Base-by-base conservation (phyloP, 2,329 filamentous ascomycete species). In the Penicillium frequentans region DNA sequence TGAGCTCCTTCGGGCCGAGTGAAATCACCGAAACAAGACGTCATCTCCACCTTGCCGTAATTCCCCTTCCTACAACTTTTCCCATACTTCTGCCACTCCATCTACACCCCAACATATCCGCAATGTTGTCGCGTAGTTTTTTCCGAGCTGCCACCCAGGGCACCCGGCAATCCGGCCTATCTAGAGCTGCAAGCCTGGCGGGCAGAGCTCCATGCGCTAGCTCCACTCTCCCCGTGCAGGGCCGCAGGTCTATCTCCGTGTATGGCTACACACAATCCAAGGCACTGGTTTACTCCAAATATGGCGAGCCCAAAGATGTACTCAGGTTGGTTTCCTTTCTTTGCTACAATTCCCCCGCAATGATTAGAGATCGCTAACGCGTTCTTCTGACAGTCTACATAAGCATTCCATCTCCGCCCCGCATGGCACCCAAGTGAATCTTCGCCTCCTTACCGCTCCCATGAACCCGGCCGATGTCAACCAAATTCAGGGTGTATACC, bases 391-490 rank as follows among this genome's bases (percentile, higher is more conserved):
- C 37, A 67, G 77, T 23, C 72, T 81, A 33, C 79, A 81, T 64
- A 76, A 76, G 29, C 77, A 81, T 64, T 81, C 79, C 9, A 79
- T 81, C 54, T 79, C 78, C 6, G 71, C 79, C 9, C 79, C 78
- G 5, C 69, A 79, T 61, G 88, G 90, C 48, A 79, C 84, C 54
- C 79, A 84, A 61, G 79, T 96, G 65, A 92, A 93, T 54, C 81
- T 99, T 58, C 91, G 91, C 74, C 88, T 95, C 68, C 90, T 99
- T 68, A 90, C 93, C 31, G 87, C 92, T 1, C 91, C 95, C 56
- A 91, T 99, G 75, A 99, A 99, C 79, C 95, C 95, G 24, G 93
- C 95, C 70, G 95, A 99, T 78, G 90, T 99, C 75, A 99, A 99
- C 81, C 93, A 93, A 69, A 90, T 99, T 69, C 95, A 99, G 80